Evolutionary conservation across 441 rosid genomes (phyloP).

Genomic region (Gossypium lobatum): DNA sequence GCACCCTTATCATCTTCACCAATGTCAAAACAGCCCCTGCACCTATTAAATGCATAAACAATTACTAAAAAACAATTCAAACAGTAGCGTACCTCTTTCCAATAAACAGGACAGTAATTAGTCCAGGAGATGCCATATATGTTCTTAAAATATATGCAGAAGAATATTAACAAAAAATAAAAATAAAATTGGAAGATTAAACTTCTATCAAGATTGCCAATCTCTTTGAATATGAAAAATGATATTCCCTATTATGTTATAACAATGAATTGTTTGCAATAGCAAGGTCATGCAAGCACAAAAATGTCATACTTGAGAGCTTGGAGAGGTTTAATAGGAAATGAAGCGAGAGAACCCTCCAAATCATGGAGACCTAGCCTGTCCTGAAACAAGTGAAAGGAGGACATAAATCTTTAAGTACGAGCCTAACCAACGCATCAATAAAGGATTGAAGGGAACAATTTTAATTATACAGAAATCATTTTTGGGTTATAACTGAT

Average conservation of each 20-base stretch:
- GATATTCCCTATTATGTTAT: neutral
- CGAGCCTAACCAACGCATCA: slow-evolving; percentile 9
- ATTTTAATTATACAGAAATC: slow-evolving; percentile 14
- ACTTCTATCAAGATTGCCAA: too few species aligned
- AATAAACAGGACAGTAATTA: neutral
- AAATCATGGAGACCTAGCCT: slow-evolving; percentile 61
- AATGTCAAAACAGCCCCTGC: slow-evolving; percentile 90
- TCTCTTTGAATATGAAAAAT: neutral
- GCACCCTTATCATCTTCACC: slow-evolving; percentile 49
- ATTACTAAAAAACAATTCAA: neutral
- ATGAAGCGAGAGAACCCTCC: slow-evolving; percentile 67
- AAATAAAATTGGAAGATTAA: too few species aligned
- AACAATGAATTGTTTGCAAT: neutral
- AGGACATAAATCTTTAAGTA: slow-evolving; percentile 15
- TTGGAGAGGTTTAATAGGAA: slow-evolving; percentile 82
- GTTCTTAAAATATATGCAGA: neutral
- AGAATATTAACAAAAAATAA: neutral
- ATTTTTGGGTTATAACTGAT: slow-evolving; percentile 16
- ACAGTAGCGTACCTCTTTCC: neutral
- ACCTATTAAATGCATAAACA: slow-evolving; percentile 20
- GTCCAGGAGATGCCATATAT: neutral
- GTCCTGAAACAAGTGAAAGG: slow-evolving; percentile 48
- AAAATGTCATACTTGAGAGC: slow-evolving; percentile 64
- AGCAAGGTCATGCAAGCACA: slow-evolving; percentile 3
- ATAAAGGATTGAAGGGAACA: neutral